Evolutionary conservation across 202 grass and related monocot genomes (phyloP).

Genomic region (Eragrostis tef): DNA sequence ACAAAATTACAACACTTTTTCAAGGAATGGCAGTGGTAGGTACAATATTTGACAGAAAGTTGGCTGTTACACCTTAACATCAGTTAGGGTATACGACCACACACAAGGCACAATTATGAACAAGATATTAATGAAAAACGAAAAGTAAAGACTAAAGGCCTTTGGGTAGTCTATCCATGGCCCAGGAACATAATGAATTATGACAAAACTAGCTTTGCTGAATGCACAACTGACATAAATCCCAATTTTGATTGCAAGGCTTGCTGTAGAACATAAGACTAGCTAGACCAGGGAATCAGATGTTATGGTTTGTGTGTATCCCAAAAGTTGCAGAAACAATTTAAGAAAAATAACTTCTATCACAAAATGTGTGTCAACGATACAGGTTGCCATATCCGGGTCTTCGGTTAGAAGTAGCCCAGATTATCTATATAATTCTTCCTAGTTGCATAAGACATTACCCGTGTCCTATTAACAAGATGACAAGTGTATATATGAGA

Average conservation of each 20-base stretch:
- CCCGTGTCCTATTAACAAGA: neutral
- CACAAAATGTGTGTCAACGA: neutral
- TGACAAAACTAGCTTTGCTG: slow-evolving; percentile 3
- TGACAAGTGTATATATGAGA: slow-evolving; percentile 13
- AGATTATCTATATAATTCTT: neutral
- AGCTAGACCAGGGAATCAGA: neutral
- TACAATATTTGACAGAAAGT: slow-evolving; percentile 26
- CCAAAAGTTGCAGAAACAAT: slow-evolving; percentile 19
- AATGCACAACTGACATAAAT: slow-evolving; percentile 15
- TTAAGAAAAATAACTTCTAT: neutral
- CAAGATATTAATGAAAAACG: neutral
- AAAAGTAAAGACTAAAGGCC: neutral
- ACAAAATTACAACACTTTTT: neutral
- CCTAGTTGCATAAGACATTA: slow-evolving; percentile 16
- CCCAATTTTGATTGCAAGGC: neutral
- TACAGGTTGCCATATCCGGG: neutral
- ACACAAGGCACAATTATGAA: slow-evolving; percentile 7
- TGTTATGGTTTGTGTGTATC: neutral
- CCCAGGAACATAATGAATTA: slow-evolving; percentile 20
- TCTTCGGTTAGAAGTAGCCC: neutral
- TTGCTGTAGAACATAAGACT: neutral
- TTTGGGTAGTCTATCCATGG: neutral
- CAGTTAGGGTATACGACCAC: slow-evolving; percentile 13
- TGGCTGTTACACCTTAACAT: slow-evolving; percentile 17
- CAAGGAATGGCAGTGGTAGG: neutral